These are phyloP conservation scores for Bruguiera hainesii DNA, from an alignment of 441 rosid genomes.

Conservation along the genomic window DNA sequence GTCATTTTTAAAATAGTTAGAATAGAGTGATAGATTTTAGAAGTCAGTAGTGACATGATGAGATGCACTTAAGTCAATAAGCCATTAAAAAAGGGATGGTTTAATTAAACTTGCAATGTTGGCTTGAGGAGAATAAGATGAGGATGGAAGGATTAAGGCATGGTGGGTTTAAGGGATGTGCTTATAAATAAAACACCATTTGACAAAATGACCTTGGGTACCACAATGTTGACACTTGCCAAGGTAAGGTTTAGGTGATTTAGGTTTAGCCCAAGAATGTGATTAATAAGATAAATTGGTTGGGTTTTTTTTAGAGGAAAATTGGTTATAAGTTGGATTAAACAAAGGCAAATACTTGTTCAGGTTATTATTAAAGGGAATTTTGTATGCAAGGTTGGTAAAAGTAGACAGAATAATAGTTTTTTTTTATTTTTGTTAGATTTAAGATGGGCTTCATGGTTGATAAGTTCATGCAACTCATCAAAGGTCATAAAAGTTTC, in stretches of 20 bases:
- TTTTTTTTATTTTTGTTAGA: not conserved
- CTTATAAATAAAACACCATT: not conserved
- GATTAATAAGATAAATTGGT: too few relatives aligned
- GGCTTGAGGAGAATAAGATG: too few relatives aligned
- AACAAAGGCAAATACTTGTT: too few relatives aligned
- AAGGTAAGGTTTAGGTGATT: not conserved
- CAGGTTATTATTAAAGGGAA: too few relatives aligned
- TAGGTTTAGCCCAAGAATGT: too few relatives aligned
- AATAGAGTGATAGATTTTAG: not conserved
- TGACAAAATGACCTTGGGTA: not conserved
- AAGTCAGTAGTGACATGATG: not conserved
- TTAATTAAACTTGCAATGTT: too few relatives aligned
- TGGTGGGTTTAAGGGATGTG: not conserved
- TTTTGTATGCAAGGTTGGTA: not conserved
- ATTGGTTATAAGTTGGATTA: too few relatives aligned
- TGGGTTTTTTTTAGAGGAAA: too few relatives aligned
- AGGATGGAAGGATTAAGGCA: not conserved
- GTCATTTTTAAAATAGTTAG: not conserved
- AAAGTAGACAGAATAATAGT: not conserved
- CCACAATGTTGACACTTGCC: not conserved
- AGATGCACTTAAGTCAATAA: not conserved
- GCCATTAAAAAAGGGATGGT: not conserved
- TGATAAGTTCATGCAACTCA: not conserved
- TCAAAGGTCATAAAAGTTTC: not conserved
- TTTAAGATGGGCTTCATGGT: conserved; percentile 3